Conservation (phyloP, 768 basidiomycete genomes). For the Lactifluus piperatus region DNA sequence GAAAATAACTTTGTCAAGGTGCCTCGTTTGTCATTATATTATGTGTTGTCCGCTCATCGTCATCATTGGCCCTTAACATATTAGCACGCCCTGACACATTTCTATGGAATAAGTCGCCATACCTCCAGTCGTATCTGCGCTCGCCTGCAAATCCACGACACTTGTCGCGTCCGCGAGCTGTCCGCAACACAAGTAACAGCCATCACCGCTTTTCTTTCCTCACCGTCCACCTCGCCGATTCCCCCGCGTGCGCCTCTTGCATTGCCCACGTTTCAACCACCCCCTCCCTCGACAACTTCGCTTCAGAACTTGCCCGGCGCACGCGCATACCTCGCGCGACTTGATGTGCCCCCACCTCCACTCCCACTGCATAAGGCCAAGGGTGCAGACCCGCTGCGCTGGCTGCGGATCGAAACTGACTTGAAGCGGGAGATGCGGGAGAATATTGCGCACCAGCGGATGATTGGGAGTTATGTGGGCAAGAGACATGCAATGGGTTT, state of each 20-base stretch:
- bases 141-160: constrained; percentile 86
- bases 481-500: constrained; percentile 87
- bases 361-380: constrained; percentile 9
- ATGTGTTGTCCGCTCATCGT: no score
- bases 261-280: constrained; percentile 40
- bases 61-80: no score
- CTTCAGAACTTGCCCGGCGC: constrained; percentile 25
- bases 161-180: constrained; percentile 70
- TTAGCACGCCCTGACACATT: constrained; percentile 82
- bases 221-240: constrained; percentile 66
- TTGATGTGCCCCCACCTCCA: not conserved
- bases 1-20: constrained; percentile 69
- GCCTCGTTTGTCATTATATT: not conserved
- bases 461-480: constrained; percentile 92
- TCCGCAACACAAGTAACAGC: constrained; percentile 83
- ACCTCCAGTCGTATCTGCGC: constrained; percentile 80
- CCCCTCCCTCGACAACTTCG: constrained; percentile 32
- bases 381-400: constrained; percentile 55
- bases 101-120: constrained; percentile 79
- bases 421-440: constrained; percentile 72
- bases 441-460: constrained; percentile 87
- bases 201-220: constrained; percentile 90
- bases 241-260: constrained; percentile 65
- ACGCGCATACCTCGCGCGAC: not conserved
- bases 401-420: constrained; percentile 83